Conservation (phyloP, 1,284 basidiomycete genomes). For the Boletus calvinii region DNA sequence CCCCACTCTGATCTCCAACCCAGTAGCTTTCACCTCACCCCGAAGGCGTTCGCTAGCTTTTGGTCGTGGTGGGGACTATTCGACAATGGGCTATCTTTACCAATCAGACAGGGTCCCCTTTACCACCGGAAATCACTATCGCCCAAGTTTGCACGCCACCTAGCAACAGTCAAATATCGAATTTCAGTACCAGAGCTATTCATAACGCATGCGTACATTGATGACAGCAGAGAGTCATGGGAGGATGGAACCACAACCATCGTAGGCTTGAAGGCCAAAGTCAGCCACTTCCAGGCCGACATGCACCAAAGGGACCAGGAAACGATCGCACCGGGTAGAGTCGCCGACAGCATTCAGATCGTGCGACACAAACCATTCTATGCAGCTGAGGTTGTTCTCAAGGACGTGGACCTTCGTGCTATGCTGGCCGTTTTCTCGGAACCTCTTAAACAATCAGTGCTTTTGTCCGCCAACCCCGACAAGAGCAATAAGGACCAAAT, state of each 20-base stretch:
- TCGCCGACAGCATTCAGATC: slow-evolving; percentile 51
- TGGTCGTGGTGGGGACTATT: slow-evolving; percentile 92
- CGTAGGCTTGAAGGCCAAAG: slow-evolving; percentile 82
- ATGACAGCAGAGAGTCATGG: slow-evolving; percentile 79
- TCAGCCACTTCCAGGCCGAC: slow-evolving; percentile 84
- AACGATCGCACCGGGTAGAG: slow-evolving; percentile 49
- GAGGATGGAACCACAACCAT: slow-evolving; percentile 74
- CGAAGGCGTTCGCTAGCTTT: slow-evolving; percentile 87
- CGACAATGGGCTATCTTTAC: slow-evolving; percentile 76
- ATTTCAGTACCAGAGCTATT: slow-evolving; percentile 79
- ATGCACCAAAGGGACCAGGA: slow-evolving; percentile 94
- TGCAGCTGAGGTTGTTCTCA: slow-evolving; percentile 85
- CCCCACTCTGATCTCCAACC: slow-evolving; percentile 25
- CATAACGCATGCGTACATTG: slow-evolving; percentile 86
- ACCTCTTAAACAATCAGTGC: slow-evolving; percentile 58
- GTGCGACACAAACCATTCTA: slow-evolving; percentile 87
- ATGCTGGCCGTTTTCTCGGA: slow-evolving; percentile 79
- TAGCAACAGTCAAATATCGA: slow-evolving; percentile 93
- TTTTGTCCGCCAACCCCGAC: slow-evolving; percentile 37
- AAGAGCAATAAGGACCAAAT: slow-evolving; percentile 26
- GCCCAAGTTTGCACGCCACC: slow-evolving; percentile 86
- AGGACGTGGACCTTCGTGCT: slow-evolving; percentile 77
- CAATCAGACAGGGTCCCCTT: slow-evolving; percentile 83
- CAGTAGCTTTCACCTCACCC: slow-evolving; percentile 87
- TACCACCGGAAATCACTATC: slow-evolving; percentile 77